Evolutionary conservation across 495 filamentous ascomycete genomes (phyloP), one percentile per base, ranked within the genome.

Genomic region (Penicillium paradoxum): DNA sequence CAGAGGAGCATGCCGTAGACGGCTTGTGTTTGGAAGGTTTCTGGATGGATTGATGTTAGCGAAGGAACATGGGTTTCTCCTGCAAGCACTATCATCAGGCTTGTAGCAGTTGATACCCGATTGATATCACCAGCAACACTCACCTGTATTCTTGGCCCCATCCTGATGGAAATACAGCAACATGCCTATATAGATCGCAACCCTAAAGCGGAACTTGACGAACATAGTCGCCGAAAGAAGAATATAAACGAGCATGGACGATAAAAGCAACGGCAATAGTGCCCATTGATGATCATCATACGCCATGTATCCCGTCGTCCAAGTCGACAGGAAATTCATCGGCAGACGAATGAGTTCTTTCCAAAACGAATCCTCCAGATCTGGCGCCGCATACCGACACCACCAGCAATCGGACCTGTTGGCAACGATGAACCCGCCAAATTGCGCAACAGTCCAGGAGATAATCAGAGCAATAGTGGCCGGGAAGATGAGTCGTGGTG

Each of bases 221-320:
- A 81, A 82, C 63, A 79, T 72, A 0, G 81, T 84, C 4, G 81
- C 83, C 9, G 79, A 59, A 8, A 84, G 66, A 38, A 80, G 67
- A 6, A 78, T 69, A 52, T 84, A 88, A 4, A 86, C 75, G 55
- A 81, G 58, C 78, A 86, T 83, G 11, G 79, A 82, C 1, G 81
- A 79, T 60, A 77, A 72, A 14, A 88, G 65, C 41, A 88, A 60
- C 1, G 81, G 83, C 25, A 83, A 63, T 34, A 88, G 62, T 4
- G 84, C 83, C 84, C 84, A 88, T 58, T 86, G 83, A 39, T 86
- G 82, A 21, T 77, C 78, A 62, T 86, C 84, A 55, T 85, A 88
- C 9, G 70, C 66, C 65, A 83, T 84, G 58, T 70, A 75, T 2
- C 75, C 75, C n/a, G 67, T 75, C 18, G 80, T 79, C 84, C 84